Evolutionary conservation across 768 basidiomycete species (phyloP).

Genomic region (Agaricus blazei): DNA sequence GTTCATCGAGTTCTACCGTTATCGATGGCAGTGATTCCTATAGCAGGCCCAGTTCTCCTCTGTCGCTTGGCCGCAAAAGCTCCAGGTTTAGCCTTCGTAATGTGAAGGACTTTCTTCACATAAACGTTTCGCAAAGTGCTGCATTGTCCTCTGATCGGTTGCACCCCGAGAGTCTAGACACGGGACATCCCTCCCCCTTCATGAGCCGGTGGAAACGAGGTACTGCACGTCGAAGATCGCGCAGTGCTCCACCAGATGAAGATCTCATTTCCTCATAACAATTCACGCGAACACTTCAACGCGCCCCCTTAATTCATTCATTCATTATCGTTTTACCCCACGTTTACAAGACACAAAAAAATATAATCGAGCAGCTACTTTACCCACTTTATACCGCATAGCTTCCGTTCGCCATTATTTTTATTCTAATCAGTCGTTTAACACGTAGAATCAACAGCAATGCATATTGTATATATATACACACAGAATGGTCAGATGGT

Average conservation of each 20-base stretch:
- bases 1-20: neutral
- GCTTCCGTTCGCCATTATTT: too few species aligned
- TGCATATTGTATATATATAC: too few species aligned
- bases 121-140: constrained; percentile 27
- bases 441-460: too few species aligned
- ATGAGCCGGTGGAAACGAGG: neutral
- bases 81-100: constrained; percentile 41
- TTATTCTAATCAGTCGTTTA: too few species aligned
- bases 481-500: too few species aligned
- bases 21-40: neutral
- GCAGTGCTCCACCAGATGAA: constrained; percentile 5
- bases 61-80: constrained; percentile 34
- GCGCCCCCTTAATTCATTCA: too few species aligned
- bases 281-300: too few species aligned
- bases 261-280: neutral
- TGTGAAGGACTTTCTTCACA: constrained; percentile 54
- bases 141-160: neutral
- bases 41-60: constrained; percentile 10
- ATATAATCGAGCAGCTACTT: neutral
- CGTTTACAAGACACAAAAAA: neutral
- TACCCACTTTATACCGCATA: neutral
- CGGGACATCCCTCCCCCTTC: neutral
- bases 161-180: neutral
- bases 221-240: constrained; percentile 3
- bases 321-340: too few species aligned